These are phyloP conservation scores for Deuterostichococcus epilithicus DNA, from an alignment of 139 green algal genomes.

Conservation along the genomic window DNA sequence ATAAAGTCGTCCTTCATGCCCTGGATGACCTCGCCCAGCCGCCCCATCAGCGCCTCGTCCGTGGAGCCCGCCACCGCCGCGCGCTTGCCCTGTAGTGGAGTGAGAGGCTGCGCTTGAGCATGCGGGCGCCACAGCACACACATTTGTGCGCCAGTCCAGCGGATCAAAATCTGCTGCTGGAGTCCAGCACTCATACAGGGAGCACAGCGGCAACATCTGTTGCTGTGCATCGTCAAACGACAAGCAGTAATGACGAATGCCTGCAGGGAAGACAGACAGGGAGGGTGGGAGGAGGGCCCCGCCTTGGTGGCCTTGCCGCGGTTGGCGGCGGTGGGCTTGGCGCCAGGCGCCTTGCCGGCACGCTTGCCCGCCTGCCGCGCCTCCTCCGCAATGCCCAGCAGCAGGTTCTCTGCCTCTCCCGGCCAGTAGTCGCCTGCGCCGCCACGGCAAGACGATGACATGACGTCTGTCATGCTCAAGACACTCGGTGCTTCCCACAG, in stretches of 20 bases:
- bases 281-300: no score
- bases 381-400: constrained; percentile 41
- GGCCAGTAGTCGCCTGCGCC: constrained; percentile 93
- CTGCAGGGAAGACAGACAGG: no score
- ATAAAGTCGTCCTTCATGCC: constrained; percentile 98
- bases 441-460: not conserved
- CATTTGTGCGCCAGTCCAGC: not conserved
- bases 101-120: not conserved
- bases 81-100: constrained; percentile 64
- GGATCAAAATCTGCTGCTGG: no score
- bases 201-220: no score
- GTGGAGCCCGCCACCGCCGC: constrained; percentile 34
- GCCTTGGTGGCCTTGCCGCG: no score
- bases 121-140: constrained; percentile 1
- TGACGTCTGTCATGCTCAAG: not conserved
- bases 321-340: not conserved
- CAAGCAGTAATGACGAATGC: no score
- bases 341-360: constrained; percentile 18
- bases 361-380: constrained; percentile 33
- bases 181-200: no score
- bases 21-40: constrained; percentile 80
- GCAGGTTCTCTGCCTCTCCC: constrained; percentile 79
- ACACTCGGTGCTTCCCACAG: no score
- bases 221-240: no score
- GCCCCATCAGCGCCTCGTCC: constrained; percentile 72